Percentiles rank a stretch among this genome's conserved stretches.
phyloP scores from a whole-genome alignment of 1,139 yeast genomes.

The Blastobotrys apis region DNA sequence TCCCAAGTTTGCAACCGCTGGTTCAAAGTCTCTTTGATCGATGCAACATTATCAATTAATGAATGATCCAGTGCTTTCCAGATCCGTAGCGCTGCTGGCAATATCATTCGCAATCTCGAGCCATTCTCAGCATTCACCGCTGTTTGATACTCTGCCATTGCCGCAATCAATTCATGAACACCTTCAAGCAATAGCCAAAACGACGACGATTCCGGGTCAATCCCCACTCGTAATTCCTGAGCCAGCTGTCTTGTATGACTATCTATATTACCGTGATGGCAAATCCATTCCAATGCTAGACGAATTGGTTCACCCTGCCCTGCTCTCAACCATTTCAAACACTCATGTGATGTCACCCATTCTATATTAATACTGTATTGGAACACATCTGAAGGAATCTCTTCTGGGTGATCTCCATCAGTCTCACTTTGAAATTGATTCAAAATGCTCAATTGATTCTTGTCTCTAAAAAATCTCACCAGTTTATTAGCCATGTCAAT shows the following conservation, averaged over 20 bases:
- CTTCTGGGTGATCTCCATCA: neutral
- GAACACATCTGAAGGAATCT: neutral
- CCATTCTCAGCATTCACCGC: constrained; percentile 1
- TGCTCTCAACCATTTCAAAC: neutral
- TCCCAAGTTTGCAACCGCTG: constrained; percentile 15
- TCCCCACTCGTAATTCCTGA: neutral
- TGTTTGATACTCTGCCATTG: constrained; percentile 2
- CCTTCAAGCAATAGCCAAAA: neutral
- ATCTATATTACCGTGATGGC: too few species aligned
- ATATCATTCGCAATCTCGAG: constrained; percentile 13
- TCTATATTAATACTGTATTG: neutral
- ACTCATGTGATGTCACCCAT: neutral
- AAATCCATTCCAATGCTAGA: neutral
- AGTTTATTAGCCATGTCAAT: constrained; percentile 7
- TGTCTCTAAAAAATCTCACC: constrained; percentile 2
- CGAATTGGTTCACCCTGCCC: neutral
- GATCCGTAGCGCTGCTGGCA: constrained; percentile 11
- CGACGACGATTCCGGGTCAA: neutral
- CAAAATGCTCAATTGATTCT: neutral
- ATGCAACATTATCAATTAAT: neutral
- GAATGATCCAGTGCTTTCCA: constrained; percentile 10
- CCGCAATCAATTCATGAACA: constrained; percentile 1
- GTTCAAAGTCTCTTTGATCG: constrained; percentile 8
- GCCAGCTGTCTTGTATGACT: neutral
- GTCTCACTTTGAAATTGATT: neutral